These are phyloP conservation scores for Epichloe baconii DNA, from an alignment of 2,329 filamentous ascomycete species.

Conservation along the genomic window DNA sequence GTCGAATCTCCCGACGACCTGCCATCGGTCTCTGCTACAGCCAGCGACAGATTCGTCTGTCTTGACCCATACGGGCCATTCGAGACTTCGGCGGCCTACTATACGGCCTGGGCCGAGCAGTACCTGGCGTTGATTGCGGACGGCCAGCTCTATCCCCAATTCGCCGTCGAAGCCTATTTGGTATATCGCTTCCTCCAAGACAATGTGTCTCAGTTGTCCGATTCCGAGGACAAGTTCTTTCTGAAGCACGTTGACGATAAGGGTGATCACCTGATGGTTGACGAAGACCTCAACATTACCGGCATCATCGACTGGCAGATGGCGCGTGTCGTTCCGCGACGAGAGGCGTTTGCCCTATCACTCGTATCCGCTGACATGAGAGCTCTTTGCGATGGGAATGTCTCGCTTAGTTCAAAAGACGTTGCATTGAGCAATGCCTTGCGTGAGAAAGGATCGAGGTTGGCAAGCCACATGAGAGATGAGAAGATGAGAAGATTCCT, in stretches of 20 bases:
- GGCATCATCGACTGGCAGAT: conserved; percentile 17
- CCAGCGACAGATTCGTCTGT: conserved; percentile 17
- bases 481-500: conserved; percentile 12
- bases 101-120: conserved; percentile 11
- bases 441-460: background rate
- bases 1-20: conserved; percentile 3
- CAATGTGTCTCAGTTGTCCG: background rate
- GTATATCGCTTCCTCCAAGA: conserved; percentile 26
- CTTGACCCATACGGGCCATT: conserved; percentile 11
- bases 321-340: conserved; percentile 10
- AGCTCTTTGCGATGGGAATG: conserved; percentile 5
- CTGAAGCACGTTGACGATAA: conserved; percentile 34
- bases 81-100: conserved; percentile 8
- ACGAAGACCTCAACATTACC: conserved; percentile 29
- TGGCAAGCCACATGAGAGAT: conserved; percentile 4
- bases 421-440: conserved; percentile 6
- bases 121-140: conserved; percentile 13
- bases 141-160: conserved; percentile 19
- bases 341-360: conserved; percentile 8
- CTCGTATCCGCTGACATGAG: conserved; percentile 9
- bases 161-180: conserved; percentile 17
- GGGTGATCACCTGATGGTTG: conserved; percentile 30
- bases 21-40: conserved; percentile 8
- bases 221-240: conserved; percentile 18
- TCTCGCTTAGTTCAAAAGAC: conserved; percentile 8